Base-by-base conservation (phyloP, 179 eudicot genomes). In the Nepenthes alata region DNA sequence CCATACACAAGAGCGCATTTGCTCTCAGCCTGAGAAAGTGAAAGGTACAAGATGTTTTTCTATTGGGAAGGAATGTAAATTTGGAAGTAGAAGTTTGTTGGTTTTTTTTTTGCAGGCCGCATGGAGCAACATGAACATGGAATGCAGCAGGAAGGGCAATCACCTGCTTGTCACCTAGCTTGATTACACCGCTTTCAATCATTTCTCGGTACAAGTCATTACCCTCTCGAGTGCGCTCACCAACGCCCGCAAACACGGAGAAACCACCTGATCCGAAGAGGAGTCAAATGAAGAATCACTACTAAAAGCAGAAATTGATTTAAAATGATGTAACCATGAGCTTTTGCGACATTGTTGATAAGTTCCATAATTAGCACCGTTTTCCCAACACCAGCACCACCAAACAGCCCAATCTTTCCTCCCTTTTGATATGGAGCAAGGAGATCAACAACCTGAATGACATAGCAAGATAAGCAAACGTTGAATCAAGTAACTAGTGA, bases 131-230 rank as follows among this genome's bases (percentile, higher is more conserved):
- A 41, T 4, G 11, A 50, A 74, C 11, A 60, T 2, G 12, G 0
- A 9, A 37, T 39, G 7, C 52, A 39, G 3, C 51, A 8, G 2
- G 53, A 36, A 37, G 13, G 35, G 35, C 35, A 64, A 35, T 47
- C 8, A 88, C 97, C 96, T 89, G 98, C 73, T 91, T 85, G 52
- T 89, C 98, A 69, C 85, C 98, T 56, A 91, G 96, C 98, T 93
- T 87, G 74, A 93, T 89, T 72, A 93, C 98, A 73, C 95, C 95
- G 85, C 95, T 86, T 70, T 93, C 95, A 62, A 83, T 89, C 98
- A 91, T 93, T 85, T 93, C 95, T 62, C 89, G 85, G 84, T 93
- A 93, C 69, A 93, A 72, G 67, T 93, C 98, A 70, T 91, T 91
- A 68, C 97, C 97, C 74, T 91, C 96, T 53, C 96, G 91, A 38